Evolutionary conservation across 352 stramenopile species (phyloP), one percentile per base, ranked within the genome.

Genomic region (Pelagophyceae sp.): DNA sequence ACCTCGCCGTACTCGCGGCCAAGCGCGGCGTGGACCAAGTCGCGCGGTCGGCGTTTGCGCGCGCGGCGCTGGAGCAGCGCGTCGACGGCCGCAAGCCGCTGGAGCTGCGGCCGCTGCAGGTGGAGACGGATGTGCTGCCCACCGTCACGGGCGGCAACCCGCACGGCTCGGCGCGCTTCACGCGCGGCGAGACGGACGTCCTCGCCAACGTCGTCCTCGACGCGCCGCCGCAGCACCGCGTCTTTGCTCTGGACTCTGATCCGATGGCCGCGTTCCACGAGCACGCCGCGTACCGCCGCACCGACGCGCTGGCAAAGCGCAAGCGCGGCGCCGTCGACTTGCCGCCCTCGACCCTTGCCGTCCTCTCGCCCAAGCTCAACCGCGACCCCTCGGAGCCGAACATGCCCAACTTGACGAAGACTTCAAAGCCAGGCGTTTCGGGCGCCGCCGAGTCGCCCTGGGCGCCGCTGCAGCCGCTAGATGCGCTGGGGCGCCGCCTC

Each of bases 101-200:
- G 3, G 27, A 77, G 17, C 27, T 80, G 1, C 45, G 77, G 32
- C 50, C 40, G 0, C 54, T 80, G 32, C 32, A 72, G 1, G 61
- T 61, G 6, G 31, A 33, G 2, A 37, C n/a, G 20, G 78, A 38
- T 19, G 54, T 83, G 2, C 54, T 85, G 40, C 81, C 78, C 0
- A 2, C 20, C 17, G 11, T 54, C 11, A 23, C 11, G 11, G 11
- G 11, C 11, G 45, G 45, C 11, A 54, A 54, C 45, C 75, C 77
- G 35, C 82, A 85, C 74, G 82, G 82, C 0, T 80, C 67, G 0
- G 51, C 81, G 3, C 35, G 79, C 27, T 85, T 85, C 60, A 2
- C 60, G 33, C 63, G 82, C 6, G 82, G 82, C 35, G 79, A 82
- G 33, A 85, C 80, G 23, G 78, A 85, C 33, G 77, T 81, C 0